Evolutionary conservation across 306 rosid species (phyloP).

Genomic region (Dicorynia guianensis): DNA sequence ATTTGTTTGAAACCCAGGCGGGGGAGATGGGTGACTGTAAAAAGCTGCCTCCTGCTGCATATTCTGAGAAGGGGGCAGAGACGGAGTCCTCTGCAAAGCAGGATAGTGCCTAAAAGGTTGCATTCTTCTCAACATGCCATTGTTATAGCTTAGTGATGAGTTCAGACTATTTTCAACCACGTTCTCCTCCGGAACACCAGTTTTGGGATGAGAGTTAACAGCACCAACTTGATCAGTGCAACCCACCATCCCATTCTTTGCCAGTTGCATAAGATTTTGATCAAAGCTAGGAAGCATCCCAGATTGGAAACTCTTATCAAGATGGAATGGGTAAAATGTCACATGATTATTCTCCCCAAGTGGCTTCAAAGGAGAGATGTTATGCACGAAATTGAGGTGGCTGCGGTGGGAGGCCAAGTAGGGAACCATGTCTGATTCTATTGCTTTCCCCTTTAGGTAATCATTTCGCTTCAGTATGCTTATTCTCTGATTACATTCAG

Average conservation of each 20-base stretch:
- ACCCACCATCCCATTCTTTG: not conserved
- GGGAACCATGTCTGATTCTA: not conserved
- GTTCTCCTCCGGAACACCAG: no score
- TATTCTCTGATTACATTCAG: conserved; percentile 1
- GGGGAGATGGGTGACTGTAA: no score
- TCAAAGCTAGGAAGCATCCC: not conserved
- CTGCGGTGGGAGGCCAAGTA: not conserved
- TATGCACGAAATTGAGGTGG: conserved; percentile 5
- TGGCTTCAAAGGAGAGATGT: not conserved
- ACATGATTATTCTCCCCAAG: not conserved
- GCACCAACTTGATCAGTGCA: not conserved
- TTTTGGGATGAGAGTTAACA: no score
- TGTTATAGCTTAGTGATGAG: no score
- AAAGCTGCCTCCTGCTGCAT: no score
- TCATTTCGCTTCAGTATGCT: conserved; percentile 23
- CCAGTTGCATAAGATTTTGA: not conserved
- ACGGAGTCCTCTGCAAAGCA: no score
- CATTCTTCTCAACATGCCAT: no score
- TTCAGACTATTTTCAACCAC: no score
- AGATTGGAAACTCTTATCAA: not conserved
- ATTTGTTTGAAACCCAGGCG: no score
- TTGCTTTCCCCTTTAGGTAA: not conserved
- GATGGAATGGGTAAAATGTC: not conserved
- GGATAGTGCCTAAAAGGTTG: no score
- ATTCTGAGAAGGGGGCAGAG: no score